phyloP scores from a whole-genome alignment of 2,329 filamentous ascomycete species.

The Sporothrix inflata region DNA sequence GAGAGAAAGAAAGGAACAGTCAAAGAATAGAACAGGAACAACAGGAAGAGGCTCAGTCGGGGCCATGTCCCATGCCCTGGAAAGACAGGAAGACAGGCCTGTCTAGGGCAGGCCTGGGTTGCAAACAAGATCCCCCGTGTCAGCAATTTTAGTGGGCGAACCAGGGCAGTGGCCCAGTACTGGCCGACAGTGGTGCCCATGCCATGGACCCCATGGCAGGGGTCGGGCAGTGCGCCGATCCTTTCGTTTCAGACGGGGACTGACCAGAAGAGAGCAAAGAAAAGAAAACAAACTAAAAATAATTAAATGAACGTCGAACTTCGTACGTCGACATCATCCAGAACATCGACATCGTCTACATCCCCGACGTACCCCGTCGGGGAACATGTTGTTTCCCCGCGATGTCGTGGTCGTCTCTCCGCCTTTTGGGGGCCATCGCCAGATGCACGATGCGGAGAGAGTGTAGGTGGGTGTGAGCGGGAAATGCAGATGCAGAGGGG shows the following conservation, averaged over 20 bases:
- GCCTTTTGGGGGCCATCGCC: not conserved
- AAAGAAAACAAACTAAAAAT: not conserved
- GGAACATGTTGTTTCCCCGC: not conserved
- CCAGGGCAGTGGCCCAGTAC: not conserved
- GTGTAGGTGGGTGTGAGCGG: too few species aligned
- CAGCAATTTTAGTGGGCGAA: not conserved
- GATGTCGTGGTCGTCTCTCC: not conserved
- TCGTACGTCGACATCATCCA: not conserved
- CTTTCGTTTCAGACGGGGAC: not conserved
- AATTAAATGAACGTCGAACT: not conserved
- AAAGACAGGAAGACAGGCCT: not conserved
- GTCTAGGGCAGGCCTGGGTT: not conserved
- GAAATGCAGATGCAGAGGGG: too few species aligned
- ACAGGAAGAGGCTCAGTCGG: not conserved
- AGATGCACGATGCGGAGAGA: not conserved
- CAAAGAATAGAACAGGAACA: constrained; percentile 2
- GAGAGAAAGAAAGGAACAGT: not conserved
- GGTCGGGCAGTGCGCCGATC: constrained; percentile 1
- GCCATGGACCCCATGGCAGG: not conserved
- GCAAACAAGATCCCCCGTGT: not conserved
- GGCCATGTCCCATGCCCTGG: not conserved
- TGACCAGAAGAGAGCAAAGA: not conserved
- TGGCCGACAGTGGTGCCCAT: not conserved
- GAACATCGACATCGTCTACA: not conserved
- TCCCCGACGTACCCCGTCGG: not conserved